Evolutionary conservation across 768 basidiomycete species (phyloP), one percentile per base, ranked within the genome.

Genomic region (Pisolithus orientalis): DNA sequence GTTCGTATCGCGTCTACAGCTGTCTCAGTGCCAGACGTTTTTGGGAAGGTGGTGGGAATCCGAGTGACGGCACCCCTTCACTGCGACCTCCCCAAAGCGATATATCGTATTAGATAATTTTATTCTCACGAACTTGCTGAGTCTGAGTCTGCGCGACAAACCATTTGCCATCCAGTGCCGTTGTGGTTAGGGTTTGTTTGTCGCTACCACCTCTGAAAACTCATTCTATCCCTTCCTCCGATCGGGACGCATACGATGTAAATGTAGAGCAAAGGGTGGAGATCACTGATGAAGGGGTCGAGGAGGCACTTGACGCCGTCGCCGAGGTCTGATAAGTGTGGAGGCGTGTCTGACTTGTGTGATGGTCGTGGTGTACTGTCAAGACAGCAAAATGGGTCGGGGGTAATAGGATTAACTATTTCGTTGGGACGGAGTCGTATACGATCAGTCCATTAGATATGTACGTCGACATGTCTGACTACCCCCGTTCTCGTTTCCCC

Each of bases 341-440:
- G 70, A n/a, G 62, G 38, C 45, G 37, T 21, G 11, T 25, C 6
- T 31, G 14, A n/a, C 13, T n/a, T 14, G 31, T 29, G 32, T 13
- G n/a, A 32, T 14, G 21, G 17, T 21, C 21, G 5, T 21, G 21
- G 28, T 53, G 8, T 51, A 95, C 91, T 51, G 84, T 98, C 49
- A 89, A 84, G 74, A 96, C 96, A 0, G 90, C 82, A n/a, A 95
- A 94, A 74, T 99, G 96, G 95, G 83, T 98, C 39, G 96, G 95
- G 49, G 96, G 80, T 55, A 97, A 97, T 71, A 79, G 94, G 17
- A 77, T 99, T 45, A 92, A 85, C 70, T 98, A 98, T 77, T 90
- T 99, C 56, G 84, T 98, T 44, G 96, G 96, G n/a, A 85, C 75
- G 39, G 91, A 97, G 66, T 84, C 93, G 1, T 94, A 96, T 67